A percentile compares a stretch with the other conserved stretches of the same genome.
phyloP scores from a whole-genome alignment of 2,329 filamentous ascomycete species.

The Berkeleyomyces rouxiae region DNA sequence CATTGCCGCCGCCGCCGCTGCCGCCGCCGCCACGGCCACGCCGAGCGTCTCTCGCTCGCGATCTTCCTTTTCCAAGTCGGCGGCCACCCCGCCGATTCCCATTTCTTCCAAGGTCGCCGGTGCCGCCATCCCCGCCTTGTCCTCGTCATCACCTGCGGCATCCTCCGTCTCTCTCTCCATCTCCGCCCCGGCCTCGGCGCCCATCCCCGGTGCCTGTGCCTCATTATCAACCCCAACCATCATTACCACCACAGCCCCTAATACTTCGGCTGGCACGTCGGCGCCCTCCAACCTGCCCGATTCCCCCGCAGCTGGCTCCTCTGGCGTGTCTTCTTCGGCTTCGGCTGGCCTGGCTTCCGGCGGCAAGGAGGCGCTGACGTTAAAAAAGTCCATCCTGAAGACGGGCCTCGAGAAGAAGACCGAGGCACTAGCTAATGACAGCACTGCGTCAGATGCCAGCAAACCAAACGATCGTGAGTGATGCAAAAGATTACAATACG shows the following conservation, averaged over 20 bases:
- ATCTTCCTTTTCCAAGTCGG: background rate
- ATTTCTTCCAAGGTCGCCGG: background rate
- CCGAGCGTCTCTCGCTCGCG: background rate
- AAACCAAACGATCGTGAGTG: background rate
- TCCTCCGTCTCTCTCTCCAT: too few relatives aligned
- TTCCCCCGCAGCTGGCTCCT: background rate
- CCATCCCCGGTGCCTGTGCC: constrained; percentile 22
- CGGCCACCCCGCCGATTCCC: background rate
- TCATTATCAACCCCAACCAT: background rate
- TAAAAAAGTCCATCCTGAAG: background rate
- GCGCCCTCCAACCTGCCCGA: constrained; percentile 18
- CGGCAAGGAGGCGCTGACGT: background rate
- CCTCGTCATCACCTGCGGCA: background rate
- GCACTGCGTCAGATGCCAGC: background rate
- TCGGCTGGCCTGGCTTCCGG: background rate
- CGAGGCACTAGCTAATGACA: background rate
- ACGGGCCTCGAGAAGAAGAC: background rate
- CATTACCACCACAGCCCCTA: constrained; percentile 1
- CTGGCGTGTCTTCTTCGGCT: background rate
- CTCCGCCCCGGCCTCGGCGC: background rate
- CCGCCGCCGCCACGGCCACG: background rate
- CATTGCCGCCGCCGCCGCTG: too few relatives aligned
- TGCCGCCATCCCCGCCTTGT: background rate
- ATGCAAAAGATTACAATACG: background rate
- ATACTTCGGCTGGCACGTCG: constrained; percentile 18